phyloP scores from a whole-genome alignment of 2,329 filamentous ascomycete genomes.

The Lasiodiplodia hormozganensis region DNA sequence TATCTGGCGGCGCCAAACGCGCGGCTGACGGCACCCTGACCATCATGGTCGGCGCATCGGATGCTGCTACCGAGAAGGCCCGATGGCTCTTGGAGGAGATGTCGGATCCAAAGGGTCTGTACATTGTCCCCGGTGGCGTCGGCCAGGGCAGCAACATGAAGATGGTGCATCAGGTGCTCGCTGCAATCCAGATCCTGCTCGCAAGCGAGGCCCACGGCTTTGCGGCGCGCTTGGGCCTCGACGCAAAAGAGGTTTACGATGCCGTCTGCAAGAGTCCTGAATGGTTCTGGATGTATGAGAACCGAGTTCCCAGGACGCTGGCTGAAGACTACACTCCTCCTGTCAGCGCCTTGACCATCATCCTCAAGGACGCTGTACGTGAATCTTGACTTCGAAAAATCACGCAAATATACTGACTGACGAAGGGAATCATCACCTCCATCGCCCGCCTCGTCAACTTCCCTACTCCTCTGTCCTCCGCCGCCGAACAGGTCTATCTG shows the following conservation, averaged over 20 bases:
- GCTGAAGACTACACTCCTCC: conserved; percentile 57
- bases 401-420: neutral
- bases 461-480: conserved; percentile 65
- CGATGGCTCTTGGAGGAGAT: conserved; percentile 68
- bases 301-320: conserved; percentile 62
- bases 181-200: conserved; percentile 64
- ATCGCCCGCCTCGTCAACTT: conserved; percentile 66
- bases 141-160: conserved; percentile 64
- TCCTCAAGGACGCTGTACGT: conserved; percentile 54
- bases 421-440: conserved; percentile 69
- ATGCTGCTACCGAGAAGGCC: conserved; percentile 63
- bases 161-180: conserved; percentile 65
- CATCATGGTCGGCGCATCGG: conserved; percentile 73
- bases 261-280: conserved; percentile 51
- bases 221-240: conserved; percentile 60
- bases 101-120: conserved; percentile 66
- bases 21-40: conserved; percentile 75
- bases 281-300: conserved; percentile 64
- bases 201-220: conserved; percentile 65
- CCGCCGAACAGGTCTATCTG: conserved; percentile 71
- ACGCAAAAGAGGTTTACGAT: conserved; percentile 58
- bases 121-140: conserved; percentile 59
- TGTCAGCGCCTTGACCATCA: conserved; percentile 54
- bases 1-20: conserved; percentile 72
- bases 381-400: neutral